Base-by-base conservation (phyloP, 1,139 yeast genomes). In the Sugiyamaella pinicola region DNA sequence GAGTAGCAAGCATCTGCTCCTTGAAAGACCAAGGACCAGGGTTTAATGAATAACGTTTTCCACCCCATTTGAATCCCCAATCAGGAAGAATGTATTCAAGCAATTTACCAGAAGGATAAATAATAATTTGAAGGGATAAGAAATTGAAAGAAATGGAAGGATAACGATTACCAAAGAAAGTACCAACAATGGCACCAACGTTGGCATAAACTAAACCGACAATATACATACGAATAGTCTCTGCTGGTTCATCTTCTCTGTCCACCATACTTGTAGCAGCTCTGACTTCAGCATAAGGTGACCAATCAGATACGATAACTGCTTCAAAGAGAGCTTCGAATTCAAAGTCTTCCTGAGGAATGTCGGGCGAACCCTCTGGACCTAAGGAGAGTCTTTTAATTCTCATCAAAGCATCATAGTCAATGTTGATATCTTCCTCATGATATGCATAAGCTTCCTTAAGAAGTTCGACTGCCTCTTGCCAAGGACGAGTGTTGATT, bases 11-110 rank as follows among this genome's bases (percentile, higher is more conserved):
- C 84, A 82, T 81, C 72, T 84, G 88, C 63, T 85, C 91, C 66
- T 85, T 85, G 63, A 73, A 76, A 29, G 78, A 73, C 87, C 88
- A 85, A 5, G 82, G 82, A 12, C 84, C 84, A 1, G 84, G 83
- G 66, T 83, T 76, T 61, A 81, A 61, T 50, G 79, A 66, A 61
- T 68, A 54, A 55, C 72, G 70, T 53, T 58, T 64, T 40, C 74
- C 78, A 59, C 68, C 69, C 58, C 64, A 67, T 33, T 61, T 73
- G 63, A 80, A 65, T 19, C 74, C 76, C 74, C 75, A 71, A 51
- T 75, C 74, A 9, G 87, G 87, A 12, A 83, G 57, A 42, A 69
- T 49, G 19, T 55, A 48, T 24, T 58, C 56, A 18, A 55, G 31
- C 21, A 58, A 33, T 28, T 53, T 55, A 19, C 61, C 61, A 37